Base-by-base conservation (phyloP, 2,329 filamentous ascomycete species). In the Atkinsonella hypoxylon region DNA sequence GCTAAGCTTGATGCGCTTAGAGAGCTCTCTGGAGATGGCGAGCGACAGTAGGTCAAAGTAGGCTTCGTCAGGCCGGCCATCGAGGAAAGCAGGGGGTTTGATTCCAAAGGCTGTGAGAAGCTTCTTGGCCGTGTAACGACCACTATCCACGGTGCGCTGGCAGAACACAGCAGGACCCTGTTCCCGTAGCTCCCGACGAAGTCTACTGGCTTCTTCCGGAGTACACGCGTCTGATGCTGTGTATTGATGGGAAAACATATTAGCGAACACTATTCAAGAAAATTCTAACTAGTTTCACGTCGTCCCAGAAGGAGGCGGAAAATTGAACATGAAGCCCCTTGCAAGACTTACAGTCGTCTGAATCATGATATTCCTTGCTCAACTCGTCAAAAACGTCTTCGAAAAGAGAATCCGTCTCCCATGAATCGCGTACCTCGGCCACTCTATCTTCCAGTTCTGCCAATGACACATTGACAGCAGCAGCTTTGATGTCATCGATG, bases 41-140 rank as follows among this genome's bases (percentile, higher is more conserved):
- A 89, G 74, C 44, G 83, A 84, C 26, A 97, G 74, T 48, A 95
- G 72, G 53, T 77, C 75, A 64, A 85, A 86, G 66, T 88, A 93
- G 32, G 79, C 76, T 49, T 87, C 80, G 62, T 95, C 89, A 40
- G 63, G 57, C 49, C 61, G 52, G 39, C 82, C 84, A 34, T 89
- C 82, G 13, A 95, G 77, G 62, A 89, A 89, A 38, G 73, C 66
- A 2, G 88, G 87, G 42, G 87, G 81, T 39, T 78, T 74, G 58
- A 95, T 80, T 53, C 83, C 83, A 71, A 96, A 96, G 13, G 89
- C 90, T 9, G 87, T 89, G 62, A 91, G 82, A 31, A 96, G 75
- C 67, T 88, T 91, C 69, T 85, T 89, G 50, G 86, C 86, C 18
- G 84, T 83, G 63, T 93, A 82, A 48, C 74, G 75, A 32, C 82